Evolutionary conservation across 352 stramenopile genomes (phyloP).

Genomic region (Aphanomyces astaci): DNA sequence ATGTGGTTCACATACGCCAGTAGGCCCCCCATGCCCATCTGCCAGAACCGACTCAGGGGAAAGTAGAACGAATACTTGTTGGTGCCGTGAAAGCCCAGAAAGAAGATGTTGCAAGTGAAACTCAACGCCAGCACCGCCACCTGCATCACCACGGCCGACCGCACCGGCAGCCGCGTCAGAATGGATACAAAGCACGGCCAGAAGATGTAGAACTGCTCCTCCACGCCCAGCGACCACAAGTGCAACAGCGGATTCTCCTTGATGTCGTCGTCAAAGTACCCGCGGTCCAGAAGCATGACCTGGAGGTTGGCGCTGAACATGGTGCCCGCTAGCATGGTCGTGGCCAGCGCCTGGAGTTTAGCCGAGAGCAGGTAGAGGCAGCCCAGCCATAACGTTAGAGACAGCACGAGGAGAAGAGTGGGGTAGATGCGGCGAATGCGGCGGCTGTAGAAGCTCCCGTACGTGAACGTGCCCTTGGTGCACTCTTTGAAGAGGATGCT

Average conservation of each 20-base stretch:
- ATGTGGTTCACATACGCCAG: slow-evolving; percentile 3
- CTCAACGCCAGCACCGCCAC: not conserved
- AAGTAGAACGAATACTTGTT: slow-evolving; percentile 22
- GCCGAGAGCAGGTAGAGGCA: slow-evolving; percentile 8
- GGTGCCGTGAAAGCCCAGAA: slow-evolving; percentile 1
- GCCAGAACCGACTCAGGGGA: slow-evolving; percentile 16
- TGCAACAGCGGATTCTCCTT: slow-evolving; percentile 21
- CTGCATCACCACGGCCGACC: not conserved
- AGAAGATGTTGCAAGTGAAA: slow-evolving; percentile 10
- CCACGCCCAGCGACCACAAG: slow-evolving; percentile 22
- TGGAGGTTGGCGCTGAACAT: slow-evolving; percentile 22
- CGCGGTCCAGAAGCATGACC: not conserved
- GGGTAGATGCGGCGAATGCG: slow-evolving; percentile 22
- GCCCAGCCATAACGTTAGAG: slow-evolving; percentile 6
- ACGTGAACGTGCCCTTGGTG: slow-evolving; percentile 6
- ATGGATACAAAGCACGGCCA: slow-evolving; percentile 16
- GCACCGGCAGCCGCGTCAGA: not conserved
- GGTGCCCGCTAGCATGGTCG: slow-evolving; percentile 20
- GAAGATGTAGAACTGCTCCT: slow-evolving; percentile 23
- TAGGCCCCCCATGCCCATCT: slow-evolving; percentile 11
- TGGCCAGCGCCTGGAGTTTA: slow-evolving; percentile 15
- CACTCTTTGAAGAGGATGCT: slow-evolving; percentile 22
- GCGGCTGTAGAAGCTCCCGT: slow-evolving; percentile 15
- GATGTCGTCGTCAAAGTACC: slow-evolving; percentile 19
- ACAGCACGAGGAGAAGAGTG: slow-evolving; percentile 5